Base-by-base conservation (phyloP, 805 yeast genomes). In the Candida ponderosae region DNA sequence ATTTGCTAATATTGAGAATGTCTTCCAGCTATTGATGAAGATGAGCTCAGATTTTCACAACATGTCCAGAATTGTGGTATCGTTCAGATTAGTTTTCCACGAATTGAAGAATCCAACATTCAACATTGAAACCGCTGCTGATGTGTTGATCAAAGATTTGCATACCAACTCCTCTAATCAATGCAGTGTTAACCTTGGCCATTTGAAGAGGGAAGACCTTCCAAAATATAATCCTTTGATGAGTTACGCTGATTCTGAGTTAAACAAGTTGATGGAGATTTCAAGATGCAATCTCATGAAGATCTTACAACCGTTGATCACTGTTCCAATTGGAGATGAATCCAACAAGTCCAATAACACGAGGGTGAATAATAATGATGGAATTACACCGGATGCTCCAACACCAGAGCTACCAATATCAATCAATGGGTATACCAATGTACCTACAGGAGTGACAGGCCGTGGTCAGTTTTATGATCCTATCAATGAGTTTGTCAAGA, bases 61-160 rank as follows among this genome's bases (percentile, higher is more conserved):
- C 28, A 44, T 48, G 14, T 41, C 50, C 7, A 46, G 46, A 20
- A 28, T 45, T 4, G 34, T 41, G 13, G 31, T 49, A 31, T 50
- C 43, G 1, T 20, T 38, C 18, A 40, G 36, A 23, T 16, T 53
- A 14, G 38, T 48, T 21, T 41, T 21, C 15, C 37, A 40, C 8
- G 42, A 41, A 21, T 18, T 50, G 11, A 44, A 33, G 29, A 41
- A 44, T 16, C 49, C 55, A 10, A 15, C 31, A 1, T 50, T 46
- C 35, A 46, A 45, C 34, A 18, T 19, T 11, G 34, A 32, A 4
- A 24, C 40, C 13, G 7, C 31, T 8, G 29, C 30, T 6, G 32
- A 19, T 17, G 3, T 31, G 17, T 18, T 14, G 3, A 7, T 24
- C 17, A 5, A 26, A 9, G 41, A 36, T 5, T 39, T 35, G 9